A percentile compares a stretch with the other conserved stretches of the same genome.
Conservation (phyloP, 306 rosid genomes). For the Begonia fuchsioides region DNA sequence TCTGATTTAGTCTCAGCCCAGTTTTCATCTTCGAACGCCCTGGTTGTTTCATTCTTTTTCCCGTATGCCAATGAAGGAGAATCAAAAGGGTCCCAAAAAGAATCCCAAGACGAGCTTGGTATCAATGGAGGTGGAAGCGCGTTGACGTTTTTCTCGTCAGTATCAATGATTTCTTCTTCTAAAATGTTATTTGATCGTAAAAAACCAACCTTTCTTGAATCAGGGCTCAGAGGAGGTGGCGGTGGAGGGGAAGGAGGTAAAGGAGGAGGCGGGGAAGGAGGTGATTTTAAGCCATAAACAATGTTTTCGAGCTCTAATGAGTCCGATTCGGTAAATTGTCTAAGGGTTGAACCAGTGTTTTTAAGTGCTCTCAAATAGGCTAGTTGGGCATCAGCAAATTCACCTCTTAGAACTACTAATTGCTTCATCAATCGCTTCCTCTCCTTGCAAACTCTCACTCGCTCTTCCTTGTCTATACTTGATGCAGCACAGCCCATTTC, state of each 20-base stretch:
- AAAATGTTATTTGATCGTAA: slow-evolving; percentile 8
- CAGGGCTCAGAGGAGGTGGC: slow-evolving; percentile 42
- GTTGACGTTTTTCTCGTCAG: slow-evolving; percentile 14
- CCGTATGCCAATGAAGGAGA: slow-evolving; percentile 12
- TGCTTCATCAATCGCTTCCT: slow-evolving; percentile 71
- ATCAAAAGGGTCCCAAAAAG: slow-evolving; percentile 7
- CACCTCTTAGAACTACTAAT: slow-evolving; percentile 45
- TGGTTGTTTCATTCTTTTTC: slow-evolving; percentile 22
- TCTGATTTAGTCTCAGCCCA: slow-evolving; percentile 73
- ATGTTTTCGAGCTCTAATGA: slow-evolving; percentile 48
- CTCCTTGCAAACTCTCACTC: slow-evolving; percentile 50
- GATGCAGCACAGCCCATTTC: slow-evolving; percentile 80
- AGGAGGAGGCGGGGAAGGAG: slow-evolving; percentile 39
- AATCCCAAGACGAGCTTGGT: slow-evolving; percentile 15
- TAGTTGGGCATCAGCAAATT: slow-evolving; percentile 59
- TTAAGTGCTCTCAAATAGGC: slow-evolving; percentile 61
- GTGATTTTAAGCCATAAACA: slow-evolving; percentile 21
- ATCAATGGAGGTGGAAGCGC: slow-evolving; percentile 13
- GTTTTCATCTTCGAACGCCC: slow-evolving; percentile 36
- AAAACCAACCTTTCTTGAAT: slow-evolving; percentile 19
- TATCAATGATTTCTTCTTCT: slow-evolving; percentile 26
- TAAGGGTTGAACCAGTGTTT: slow-evolving; percentile 67
- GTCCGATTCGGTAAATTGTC: slow-evolving; percentile 80
- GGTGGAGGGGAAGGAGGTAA: slow-evolving; percentile 59
- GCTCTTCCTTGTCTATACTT: slow-evolving; percentile 50